Evolutionary conservation across 768 basidiomycete genomes (phyloP).

Genomic region (Hygrophoropsis aurantiaca): DNA sequence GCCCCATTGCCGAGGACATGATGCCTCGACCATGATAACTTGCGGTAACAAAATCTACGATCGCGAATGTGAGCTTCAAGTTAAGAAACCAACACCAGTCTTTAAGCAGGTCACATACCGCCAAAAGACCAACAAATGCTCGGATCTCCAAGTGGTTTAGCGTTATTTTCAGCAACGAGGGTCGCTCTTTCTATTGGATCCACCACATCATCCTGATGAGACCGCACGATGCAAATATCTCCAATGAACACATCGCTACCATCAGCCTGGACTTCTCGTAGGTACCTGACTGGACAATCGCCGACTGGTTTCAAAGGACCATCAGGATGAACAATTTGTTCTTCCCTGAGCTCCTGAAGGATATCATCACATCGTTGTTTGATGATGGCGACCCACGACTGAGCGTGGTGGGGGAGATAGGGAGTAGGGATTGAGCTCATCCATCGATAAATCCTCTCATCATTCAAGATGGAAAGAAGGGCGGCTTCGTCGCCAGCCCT

Average conservation of each 20-base stretch:
- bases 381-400: slow-evolving; percentile 23
- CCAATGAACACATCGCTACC: slow-evolving; percentile 57
- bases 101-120: slow-evolving; percentile 36
- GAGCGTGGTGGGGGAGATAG: slow-evolving; percentile 39
- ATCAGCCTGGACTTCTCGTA: slow-evolving; percentile 56
- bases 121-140: slow-evolving; percentile 62
- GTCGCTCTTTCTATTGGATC: slow-evolving; percentile 38
- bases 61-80: neutral
- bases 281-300: slow-evolving; percentile 45
- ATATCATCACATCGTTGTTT: slow-evolving; percentile 5
- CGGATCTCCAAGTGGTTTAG: slow-evolving; percentile 46
- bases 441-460: slow-evolving; percentile 39
- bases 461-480: slow-evolving; percentile 40
- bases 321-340: neutral
- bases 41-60: slow-evolving; percentile 58
- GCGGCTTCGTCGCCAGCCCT: slow-evolving; percentile 40
- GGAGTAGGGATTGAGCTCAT: slow-evolving; percentile 42
- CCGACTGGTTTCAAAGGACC: slow-evolving; percentile 33
- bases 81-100: too few relatives aligned
- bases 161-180: slow-evolving; percentile 40
- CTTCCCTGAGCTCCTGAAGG: slow-evolving; percentile 5
- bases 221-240: slow-evolving; percentile 24
- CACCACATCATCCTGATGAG: slow-evolving; percentile 23
- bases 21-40: slow-evolving; percentile 68
- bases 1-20: slow-evolving; percentile 64